Evolutionary conservation across 495 filamentous ascomycete species (phyloP), one percentile per base, ranked within the genome.

Genomic region (Lasiosphaeriaceae sp.): DNA sequence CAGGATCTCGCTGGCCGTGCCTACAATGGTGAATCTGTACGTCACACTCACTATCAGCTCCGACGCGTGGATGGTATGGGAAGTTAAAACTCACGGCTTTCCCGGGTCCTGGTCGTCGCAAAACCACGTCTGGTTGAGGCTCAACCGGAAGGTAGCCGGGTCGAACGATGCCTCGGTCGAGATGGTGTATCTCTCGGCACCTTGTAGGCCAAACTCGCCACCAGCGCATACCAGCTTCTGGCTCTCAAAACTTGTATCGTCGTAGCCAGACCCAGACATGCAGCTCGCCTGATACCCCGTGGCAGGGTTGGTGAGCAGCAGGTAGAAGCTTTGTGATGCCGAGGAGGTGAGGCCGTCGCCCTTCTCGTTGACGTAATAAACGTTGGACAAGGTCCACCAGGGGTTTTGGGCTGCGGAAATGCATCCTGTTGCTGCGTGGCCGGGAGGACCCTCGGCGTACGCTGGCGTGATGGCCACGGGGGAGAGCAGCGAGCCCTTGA

Each of bases 71-170:
- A 8, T 16, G 29, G 16, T 12, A n/a, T 37, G 11, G 11, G 11
- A 16, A 37, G n/a, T n/a, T 31, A 22, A n/a, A 17, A n/a, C 68
- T 58, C 49, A 68, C 66, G 66, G 66, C 50, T 63, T 69, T n/a
- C 55, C 58, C 0, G 66, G 60, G 52, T 67, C 57, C 6, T 17
- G 26, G 21, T 66, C 64, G 29, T 67, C 66, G 54, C 68, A 71
- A 45, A 54, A 71, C 68, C 66, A 71, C 11, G 68, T 67, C 31
- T 71, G 62, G 43, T 61, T 69, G 20, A 71, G 23, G 11, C 29
- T 31, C 5, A 71, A 58, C 7, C 24, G 14, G 14, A 21, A 48
- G 2, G 56, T 66, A 9, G n/a, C 34, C 11, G 50, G 46, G 39
- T 67, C 57, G n/a, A 64, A 69, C 1, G 47, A 34, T 11, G 53